Conservation (phyloP, 768 basidiomycete genomes). For the Clavulina sp. region DNA sequence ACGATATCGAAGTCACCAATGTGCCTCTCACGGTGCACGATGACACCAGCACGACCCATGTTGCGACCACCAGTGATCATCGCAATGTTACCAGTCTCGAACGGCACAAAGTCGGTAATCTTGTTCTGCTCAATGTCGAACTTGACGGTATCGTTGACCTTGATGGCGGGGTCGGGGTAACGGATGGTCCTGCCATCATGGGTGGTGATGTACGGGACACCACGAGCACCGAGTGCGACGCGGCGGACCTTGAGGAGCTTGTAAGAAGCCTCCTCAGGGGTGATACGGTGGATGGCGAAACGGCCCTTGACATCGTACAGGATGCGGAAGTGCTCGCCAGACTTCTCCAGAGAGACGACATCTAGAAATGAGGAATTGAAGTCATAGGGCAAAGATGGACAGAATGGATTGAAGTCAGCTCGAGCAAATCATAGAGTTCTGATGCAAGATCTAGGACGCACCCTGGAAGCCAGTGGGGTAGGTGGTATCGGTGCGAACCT, state of each 20-base stretch:
- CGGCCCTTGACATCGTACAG: slow-evolving; percentile 99
- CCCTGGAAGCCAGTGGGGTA: slow-evolving; percentile 98
- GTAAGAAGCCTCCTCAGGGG: slow-evolving; percentile 89
- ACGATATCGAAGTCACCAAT: slow-evolving; percentile 97
- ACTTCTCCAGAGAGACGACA: slow-evolving; percentile 94
- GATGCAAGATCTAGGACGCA: slow-evolving; percentile 24
- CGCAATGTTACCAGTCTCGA: slow-evolving; percentile 93
- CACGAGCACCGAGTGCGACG: slow-evolving; percentile 80
- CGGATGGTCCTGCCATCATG: slow-evolving; percentile 99
- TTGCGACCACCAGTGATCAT: slow-evolving; percentile 98
- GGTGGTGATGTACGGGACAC: slow-evolving; percentile 93
- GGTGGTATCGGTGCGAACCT: slow-evolving; percentile 94
- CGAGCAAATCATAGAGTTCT: not conserved
- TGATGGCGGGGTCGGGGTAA: slow-evolving; percentile 92
- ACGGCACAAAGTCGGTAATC: slow-evolving; percentile 80
- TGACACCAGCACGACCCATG: slow-evolving; percentile 96
- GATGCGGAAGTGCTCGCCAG: slow-evolving; percentile 97
- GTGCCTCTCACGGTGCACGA: slow-evolving; percentile 94
- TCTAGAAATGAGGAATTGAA: too few species aligned
- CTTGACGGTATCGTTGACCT: slow-evolving; percentile 93
- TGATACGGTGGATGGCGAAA: slow-evolving; percentile 99
- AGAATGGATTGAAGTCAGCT: not conserved
- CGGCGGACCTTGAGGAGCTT: slow-evolving; percentile 91
- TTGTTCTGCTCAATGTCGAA: slow-evolving; percentile 91
- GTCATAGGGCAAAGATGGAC: not conserved